phyloP scores from a whole-genome alignment of 148 eudicot species.

The Diospyros lotus region DNA sequence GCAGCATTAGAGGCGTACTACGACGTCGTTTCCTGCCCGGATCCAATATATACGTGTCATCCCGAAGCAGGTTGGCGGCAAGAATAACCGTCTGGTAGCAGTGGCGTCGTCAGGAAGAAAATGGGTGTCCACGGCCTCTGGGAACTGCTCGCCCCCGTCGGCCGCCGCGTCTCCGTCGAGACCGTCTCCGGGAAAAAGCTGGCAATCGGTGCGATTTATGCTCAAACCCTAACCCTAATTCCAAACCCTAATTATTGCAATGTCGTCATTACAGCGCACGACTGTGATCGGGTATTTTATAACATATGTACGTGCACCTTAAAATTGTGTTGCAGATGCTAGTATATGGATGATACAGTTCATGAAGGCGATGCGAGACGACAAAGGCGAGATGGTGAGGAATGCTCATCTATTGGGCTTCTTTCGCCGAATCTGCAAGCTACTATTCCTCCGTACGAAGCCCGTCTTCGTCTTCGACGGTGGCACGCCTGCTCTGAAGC shows the following conservation, averaged over 20 bases:
- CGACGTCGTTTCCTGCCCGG: no score
- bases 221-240: conserved; percentile 22
- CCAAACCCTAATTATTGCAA: not conserved
- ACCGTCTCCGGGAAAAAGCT: conserved; percentile 88
- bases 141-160: conserved; percentile 95
- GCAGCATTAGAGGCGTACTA: no score
- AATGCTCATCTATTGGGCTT: conserved; percentile 91
- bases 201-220: conserved; percentile 59
- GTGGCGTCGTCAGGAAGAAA: not conserved
- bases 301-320: not conserved
- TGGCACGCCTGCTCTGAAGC: conserved; percentile 83
- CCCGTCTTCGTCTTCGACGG: conserved; percentile 98
- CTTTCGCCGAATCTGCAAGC: conserved; percentile 95
- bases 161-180: conserved; percentile 99
- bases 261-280: not conserved
- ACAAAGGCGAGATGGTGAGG: conserved; percentile 91
- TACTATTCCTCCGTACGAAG: conserved; percentile 77
- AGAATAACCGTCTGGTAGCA: not conserved
- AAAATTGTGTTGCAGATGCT: conserved; percentile 51
- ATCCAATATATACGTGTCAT: no score
- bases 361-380: conserved; percentile 98
- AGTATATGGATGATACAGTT: conserved; percentile 99
- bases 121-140: conserved; percentile 95
- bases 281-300: not conserved
- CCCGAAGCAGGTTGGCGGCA: conserved; percentile 21